Evolutionary conservation across 352 stramenopile species (phyloP), one percentile per base, ranked within the genome.

Genomic region (Phytophthora sp.): DNA sequence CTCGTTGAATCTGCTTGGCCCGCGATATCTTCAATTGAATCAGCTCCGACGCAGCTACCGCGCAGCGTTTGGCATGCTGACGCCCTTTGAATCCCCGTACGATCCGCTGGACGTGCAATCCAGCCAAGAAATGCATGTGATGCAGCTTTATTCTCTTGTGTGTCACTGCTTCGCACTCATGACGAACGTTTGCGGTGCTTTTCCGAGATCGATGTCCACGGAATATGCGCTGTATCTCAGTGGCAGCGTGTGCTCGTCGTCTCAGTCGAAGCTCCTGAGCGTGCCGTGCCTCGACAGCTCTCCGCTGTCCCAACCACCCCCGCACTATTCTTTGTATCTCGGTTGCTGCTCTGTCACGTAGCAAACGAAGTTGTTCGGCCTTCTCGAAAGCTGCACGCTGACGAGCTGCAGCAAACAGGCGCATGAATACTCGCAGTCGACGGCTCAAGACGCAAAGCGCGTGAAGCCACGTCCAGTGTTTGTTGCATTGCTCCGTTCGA

Each of bases 1-100:
- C 57, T 46, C 72, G 55, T 46, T 94, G 86, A 58, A 94, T 82
- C 20, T 66, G 53, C 21, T 52, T 47, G 0, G 79, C 79, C 24
- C 72, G 69, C 7, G 18, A 24, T 2, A 79, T 57, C 1, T 73
- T 76, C 35, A 73, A 47, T 26, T 62, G 30, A 11, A 53, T 56
- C 4, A 74, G 45, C 29, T 77, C 56, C 3, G 66, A 62, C 1
- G 77, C 57, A 20, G 67, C 60, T 8, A 61, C 29, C 7, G 46
- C 58, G 15, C 71, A 65, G 1, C 57, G 46, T 8, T 62, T 64
- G 21, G 62, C 54, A 6, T 56, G 35, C 13, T 63, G 55, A 12
- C 84, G 84, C 2, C 79, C 80, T 11, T 84, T 30, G 33, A 79
- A 79, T 0, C 86, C 86, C 5, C 77, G 57, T 9, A 53, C 52